Base-by-base conservation (phyloP, 2,329 filamentous ascomycete genomes). In the Aspergillus tubingensis region DNA sequence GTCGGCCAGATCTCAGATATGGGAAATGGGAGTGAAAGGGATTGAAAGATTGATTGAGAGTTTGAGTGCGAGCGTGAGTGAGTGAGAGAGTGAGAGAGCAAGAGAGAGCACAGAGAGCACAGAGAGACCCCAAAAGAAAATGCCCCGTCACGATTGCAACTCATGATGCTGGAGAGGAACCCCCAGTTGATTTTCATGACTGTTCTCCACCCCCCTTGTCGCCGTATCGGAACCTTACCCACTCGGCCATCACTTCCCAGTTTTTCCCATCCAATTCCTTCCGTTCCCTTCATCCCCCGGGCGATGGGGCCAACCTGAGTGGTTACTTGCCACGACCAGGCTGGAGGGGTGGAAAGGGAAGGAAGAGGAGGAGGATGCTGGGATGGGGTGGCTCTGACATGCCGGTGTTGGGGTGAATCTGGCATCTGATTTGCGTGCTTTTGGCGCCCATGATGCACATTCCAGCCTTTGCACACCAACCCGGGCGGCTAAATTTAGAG, bases 401-500 rank as follows among this genome's bases (percentile, higher is more conserved):
- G 57, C 56, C 51, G 27, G 54, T 59, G 59, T 66, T 63, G 64
- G 64, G 58, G 41, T 43, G 51, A 58, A 60, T 53, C 56, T 55
- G 65, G 62, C 67, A 66, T 72, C 59, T 74, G 66, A 74, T 65
- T 68, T 68, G 61, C 66, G 64, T 67, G 67, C 59, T 60, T 71
- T 75, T 75, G 71, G 68, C 74, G 74, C 74, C 72, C 64, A 62
- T 64, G 66, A 70, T 68, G 64, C 64, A 70, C 64, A 65, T 62
- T 67, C 64, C 63, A 67, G 61, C 60, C 65, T 64, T 65, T 64
- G 32, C 66, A 59, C 54, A 61, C 56, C 53, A 61, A 60, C 65
- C 65, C 65, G 65, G 67, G 70, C 69, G 72, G 73, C 74, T 76
- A 76, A 76, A 76, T 70, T 74, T 76, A 76, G 73, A 72, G 72